A percentile compares a stretch with the other conserved stretches of the same genome.
Conservation (phyloP, 768 basidiomycete species). For the Lactarius pseudohatsudake region DNA sequence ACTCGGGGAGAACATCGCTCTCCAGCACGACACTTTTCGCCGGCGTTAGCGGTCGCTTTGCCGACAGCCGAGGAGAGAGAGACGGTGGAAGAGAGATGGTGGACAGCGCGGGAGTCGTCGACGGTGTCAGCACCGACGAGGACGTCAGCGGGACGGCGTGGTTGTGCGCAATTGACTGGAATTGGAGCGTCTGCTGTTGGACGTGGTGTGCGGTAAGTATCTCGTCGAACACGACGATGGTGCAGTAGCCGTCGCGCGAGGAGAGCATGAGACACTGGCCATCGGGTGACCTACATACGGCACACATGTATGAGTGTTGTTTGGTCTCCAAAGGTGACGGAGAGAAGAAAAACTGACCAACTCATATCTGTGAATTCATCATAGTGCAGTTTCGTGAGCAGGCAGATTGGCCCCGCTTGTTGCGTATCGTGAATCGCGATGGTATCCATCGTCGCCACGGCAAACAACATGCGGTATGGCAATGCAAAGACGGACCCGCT, state of each 20-base stretch:
- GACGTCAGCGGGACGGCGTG: constrained; percentile 65
- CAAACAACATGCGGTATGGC: constrained; percentile 92
- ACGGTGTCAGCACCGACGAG: constrained; percentile 39
- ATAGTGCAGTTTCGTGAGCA: constrained; percentile 93
- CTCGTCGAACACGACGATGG: constrained; percentile 92
- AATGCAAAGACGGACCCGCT: constrained; percentile 79
- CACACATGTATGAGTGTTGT: neutral
- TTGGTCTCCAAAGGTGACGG: neutral
- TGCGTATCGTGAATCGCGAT: constrained; percentile 96
- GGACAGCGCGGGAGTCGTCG: constrained; percentile 39
- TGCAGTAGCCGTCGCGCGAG: constrained; percentile 96
- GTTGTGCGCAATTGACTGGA: constrained; percentile 87
- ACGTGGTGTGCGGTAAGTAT: constrained; percentile 84
- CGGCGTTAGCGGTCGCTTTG: constrained; percentile 36
- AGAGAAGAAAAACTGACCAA: constrained; percentile 60
- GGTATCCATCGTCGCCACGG: constrained; percentile 95
- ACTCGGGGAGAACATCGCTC: constrained; percentile 18
- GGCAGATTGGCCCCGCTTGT: constrained; percentile 86
- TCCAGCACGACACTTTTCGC: constrained; percentile 23
- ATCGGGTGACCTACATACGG: constrained; percentile 84
- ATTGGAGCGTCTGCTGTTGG: constrained; percentile 87
- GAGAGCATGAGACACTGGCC: constrained; percentile 91
- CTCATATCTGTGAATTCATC: constrained; percentile 96
- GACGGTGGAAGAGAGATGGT: constrained; percentile 26
- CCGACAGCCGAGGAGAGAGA: constrained; percentile 26